Base-by-base conservation (phyloP, 108 stramenopile genomes). In the Nitzschia sp. region DNA sequence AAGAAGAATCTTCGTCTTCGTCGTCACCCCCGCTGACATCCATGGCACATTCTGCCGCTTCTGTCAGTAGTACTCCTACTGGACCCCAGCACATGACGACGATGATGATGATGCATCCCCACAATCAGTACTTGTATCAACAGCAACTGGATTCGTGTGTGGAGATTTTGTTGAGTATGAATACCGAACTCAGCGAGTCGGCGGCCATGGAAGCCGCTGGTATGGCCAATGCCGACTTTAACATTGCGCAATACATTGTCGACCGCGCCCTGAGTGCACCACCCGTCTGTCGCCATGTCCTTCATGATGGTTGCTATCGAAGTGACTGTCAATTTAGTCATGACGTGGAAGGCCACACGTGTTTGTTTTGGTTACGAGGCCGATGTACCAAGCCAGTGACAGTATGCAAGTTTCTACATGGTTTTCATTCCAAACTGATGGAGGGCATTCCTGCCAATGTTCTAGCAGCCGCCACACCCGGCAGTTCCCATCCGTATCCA, bases 261-360 rank as follows among this genome's bases (percentile, higher is more conserved):
- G 86, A 89, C 63, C 71, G 68, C 2, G 91, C 87, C 24, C 25
- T 88, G 49, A 60, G 74, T 21, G 86, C 83, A 42, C 77, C 86
- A 9, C 81, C 86, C 11, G 77, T 92, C 17, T 92, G 91, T 68
- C 78, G 91, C 1, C 91, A 92, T 62, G 74, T 87, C 78, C 74
- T 92, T 42, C 77, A 82, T 32, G 78, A 78, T 18, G 88, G 86
- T 1, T 92, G 91, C 55, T 92, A 92, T 63, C 79, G 90, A n/a
- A 81, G 79, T 35, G 91, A 92, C 59, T 92, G 91, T 70, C 80
- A 78, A 27, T 92, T 87, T 75, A 85, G 84, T 32, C 91, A 92
- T 58, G 86, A 89, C 55, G 73, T 92, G 17, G 86, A 78, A 0
- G 85, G 87, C 13, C 81, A 86, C 31, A 87, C 88, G 1, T 92